These are phyloP conservation scores for Canna indica DNA, from an alignment of 176 grass and related monocot genomes.

Conservation along the genomic window DNA sequence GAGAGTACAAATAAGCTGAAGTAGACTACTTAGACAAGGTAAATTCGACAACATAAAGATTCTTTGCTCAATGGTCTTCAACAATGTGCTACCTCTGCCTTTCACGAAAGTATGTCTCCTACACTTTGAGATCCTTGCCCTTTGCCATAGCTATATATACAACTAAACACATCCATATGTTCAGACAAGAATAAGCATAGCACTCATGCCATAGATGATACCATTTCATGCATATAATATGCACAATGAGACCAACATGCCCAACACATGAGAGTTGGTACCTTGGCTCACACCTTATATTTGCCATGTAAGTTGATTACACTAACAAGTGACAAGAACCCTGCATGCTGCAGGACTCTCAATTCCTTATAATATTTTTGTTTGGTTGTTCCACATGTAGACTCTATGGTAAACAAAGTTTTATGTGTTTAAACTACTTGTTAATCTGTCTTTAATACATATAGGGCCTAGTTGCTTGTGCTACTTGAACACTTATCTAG, in stretches of 20 bases:
- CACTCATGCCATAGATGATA: neutral
- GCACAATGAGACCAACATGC: neutral
- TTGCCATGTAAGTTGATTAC: neutral
- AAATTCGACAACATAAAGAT: neutral
- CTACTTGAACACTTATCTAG: neutral
- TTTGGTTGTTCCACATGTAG: neutral
- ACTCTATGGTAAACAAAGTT: neutral
- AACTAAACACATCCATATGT: too few species aligned
- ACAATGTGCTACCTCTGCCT: neutral
- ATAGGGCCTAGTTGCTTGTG: neutral
- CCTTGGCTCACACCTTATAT: neutral
- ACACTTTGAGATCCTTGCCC: neutral
- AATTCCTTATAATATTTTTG: neutral
- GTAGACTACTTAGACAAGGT: neutral
- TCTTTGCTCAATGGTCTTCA: neutral
- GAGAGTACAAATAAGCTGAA: neutral
- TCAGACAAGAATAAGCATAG: neutral
- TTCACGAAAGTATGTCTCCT: neutral
- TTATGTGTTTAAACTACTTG: neutral
- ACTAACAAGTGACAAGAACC: neutral
- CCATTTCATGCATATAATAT: neutral
- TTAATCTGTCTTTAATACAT: neutral
- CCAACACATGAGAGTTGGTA: neutral
- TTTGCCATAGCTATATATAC: neutral
- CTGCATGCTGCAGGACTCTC: neutral